Evolutionary conservation across 2,329 filamentous ascomycete genomes (phyloP).

Genomic region (Achaetomium macrosporum): DNA sequence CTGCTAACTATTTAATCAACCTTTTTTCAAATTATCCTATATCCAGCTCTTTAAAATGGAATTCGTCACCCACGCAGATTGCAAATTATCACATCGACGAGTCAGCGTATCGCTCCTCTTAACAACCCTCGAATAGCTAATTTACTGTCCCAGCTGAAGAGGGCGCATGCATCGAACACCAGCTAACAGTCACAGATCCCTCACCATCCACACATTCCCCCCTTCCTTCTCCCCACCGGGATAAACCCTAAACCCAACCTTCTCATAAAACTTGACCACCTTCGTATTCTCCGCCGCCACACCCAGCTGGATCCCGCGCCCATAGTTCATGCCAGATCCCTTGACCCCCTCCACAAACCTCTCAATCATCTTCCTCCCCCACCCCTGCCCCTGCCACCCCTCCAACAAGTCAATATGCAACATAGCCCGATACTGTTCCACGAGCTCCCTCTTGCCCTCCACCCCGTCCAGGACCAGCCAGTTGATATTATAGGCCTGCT

Average conservation of each 20-base stretch:
- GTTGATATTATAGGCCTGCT: constrained; percentile 37
- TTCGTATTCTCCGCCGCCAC: constrained; percentile 41
- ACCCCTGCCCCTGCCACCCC: constrained; percentile 37
- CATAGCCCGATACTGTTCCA: constrained; percentile 35
- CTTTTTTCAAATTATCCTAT: no score
- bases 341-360: constrained; percentile 36
- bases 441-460: constrained; percentile 33
- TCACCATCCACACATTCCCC: constrained; percentile 37
- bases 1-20: no score
- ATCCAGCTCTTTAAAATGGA: no score
- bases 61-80: no score
- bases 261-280: constrained; percentile 45
- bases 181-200: constrained; percentile 28
- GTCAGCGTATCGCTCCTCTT: no score
- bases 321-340: constrained; percentile 25
- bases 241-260: constrained; percentile 38
- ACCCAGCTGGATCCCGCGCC: constrained; percentile 39
- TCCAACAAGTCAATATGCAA: constrained; percentile 47
- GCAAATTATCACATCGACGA: no score
- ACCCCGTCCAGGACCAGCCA: constrained; percentile 35
- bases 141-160: no score
- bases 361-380: constrained; percentile 39
- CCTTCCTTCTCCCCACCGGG: constrained; percentile 31
- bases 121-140: no score
- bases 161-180: not conserved